phyloP scores from a whole-genome alignment of 139 green algal species.

The Coelastrella sp. region DNA sequence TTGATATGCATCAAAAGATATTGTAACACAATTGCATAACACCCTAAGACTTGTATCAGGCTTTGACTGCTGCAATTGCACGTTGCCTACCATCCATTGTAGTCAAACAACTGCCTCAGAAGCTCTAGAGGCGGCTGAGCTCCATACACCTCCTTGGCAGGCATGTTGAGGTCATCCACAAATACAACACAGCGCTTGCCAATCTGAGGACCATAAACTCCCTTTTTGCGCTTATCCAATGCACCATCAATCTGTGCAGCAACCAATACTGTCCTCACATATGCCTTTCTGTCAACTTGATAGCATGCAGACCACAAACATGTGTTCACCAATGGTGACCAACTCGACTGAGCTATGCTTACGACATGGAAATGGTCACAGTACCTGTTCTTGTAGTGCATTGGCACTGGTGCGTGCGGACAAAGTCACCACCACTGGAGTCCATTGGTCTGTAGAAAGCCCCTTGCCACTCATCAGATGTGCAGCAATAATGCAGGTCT shows the following conservation, averaged over 20 bases:
- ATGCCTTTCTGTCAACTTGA: too few relatives aligned
- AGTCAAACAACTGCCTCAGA: constrained; percentile 79
- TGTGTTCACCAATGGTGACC: too few relatives aligned
- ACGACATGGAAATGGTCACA: background rate
- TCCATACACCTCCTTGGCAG: constrained; percentile 78
- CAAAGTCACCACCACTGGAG: constrained; percentile 76
- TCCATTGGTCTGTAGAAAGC: constrained; percentile 69
- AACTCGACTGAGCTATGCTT: background rate
- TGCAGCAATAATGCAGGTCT: constrained; percentile 69
- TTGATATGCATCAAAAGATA: too few relatives aligned
- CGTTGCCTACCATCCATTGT: constrained; percentile 65
- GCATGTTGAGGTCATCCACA: constrained; percentile 90
- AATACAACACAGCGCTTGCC: constrained; percentile 73
- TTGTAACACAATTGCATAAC: background rate
- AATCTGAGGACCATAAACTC: constrained; percentile 72
- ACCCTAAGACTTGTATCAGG: too few relatives aligned
- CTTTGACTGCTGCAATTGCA: background rate
- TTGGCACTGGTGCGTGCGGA: constrained; percentile 74
- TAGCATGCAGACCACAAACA: too few relatives aligned
- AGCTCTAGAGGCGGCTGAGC: constrained; percentile 85
- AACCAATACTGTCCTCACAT: too few relatives aligned
- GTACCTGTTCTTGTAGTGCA: constrained; percentile 83
- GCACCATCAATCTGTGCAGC: constrained; percentile 65
- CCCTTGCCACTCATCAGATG: constrained; percentile 54
- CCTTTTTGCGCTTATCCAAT: constrained; percentile 82